Percentiles rank a stretch among this genome's conserved stretches.
These are phyloP conservation scores for Xylariaceae sp. DNA, from an alignment of 2,329 filamentous ascomycete species.

Conservation along the genomic window DNA sequence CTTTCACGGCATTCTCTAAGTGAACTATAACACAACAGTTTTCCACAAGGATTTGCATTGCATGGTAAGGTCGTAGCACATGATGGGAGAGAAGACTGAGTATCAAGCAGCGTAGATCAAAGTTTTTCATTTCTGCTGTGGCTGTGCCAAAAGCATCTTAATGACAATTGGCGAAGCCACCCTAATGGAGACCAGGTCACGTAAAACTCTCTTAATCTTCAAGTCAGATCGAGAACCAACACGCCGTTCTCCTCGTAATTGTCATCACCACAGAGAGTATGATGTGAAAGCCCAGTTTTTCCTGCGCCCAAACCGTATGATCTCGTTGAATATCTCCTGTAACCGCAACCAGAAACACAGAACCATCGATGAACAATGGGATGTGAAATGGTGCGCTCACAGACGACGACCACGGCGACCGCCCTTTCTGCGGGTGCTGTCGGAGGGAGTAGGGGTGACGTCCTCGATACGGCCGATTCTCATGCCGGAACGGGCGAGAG, in stretches of 20 bases:
- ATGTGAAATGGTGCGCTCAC: conserved; percentile 52
- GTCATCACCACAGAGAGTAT: conserved; percentile 55
- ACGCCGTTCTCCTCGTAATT: conserved; percentile 70
- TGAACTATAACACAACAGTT: too few relatives aligned
- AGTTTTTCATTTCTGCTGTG: conserved; percentile 25
- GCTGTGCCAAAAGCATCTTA: conserved; percentile 30
- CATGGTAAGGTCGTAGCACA: too few relatives aligned
- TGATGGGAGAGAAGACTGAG: too few relatives aligned
- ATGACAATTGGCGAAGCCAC: conserved; percentile 27
- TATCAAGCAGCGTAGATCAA: conserved; percentile 7
- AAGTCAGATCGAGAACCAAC: conserved; percentile 48
- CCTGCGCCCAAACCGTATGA: conserved; percentile 16
- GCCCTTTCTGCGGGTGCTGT: conserved; percentile 99
- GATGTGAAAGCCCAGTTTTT: conserved; percentile 34
- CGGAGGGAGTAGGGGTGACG: conserved; percentile 97
- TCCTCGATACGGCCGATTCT: conserved; percentile 99
- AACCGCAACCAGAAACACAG: conserved; percentile 28
- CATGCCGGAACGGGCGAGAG: conserved; percentile 98
- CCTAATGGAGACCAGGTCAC: conserved; percentile 28
- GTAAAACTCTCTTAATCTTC: conserved; percentile 45
- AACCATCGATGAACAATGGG: conserved; percentile 26
- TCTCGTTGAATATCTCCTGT: conserved; percentile 19
- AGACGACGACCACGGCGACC: conserved; percentile 99
- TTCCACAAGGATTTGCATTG: too few relatives aligned
- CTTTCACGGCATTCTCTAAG: neutral